Base-by-base conservation (phyloP, 257 asterid genomes). In the Agastache rugosa region DNA sequence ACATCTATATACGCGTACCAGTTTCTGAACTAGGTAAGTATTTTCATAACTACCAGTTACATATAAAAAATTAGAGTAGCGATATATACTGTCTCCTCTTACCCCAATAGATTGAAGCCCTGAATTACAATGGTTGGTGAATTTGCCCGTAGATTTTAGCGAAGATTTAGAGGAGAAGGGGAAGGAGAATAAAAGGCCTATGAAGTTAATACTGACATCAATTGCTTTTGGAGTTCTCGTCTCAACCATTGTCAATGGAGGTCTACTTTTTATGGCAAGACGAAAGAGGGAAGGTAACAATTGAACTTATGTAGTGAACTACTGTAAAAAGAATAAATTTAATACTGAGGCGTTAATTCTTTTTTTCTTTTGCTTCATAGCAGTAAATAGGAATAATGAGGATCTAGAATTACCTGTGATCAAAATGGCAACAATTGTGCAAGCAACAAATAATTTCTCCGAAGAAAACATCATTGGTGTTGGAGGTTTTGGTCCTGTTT, bases 401-500 rank as follows among this genome's bases (percentile, higher is more conserved):
- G 81, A 74, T 67, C 41, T 73, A 9, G 86, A 85, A 23, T 72
- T 85, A 37, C 83, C 83, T 54, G 44, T 67, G 11, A 75, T 78
- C 54, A 27, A 76, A 34, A 23, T 80, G 75, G 83, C 65, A 5
- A 73, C 73, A 22, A 37, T 85, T 55, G 16, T 56, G 56, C 67
- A 48, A n/a, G 90, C 87, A 1, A 81, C 86, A 11, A 74, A 75
- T 17, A 75, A 75, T 72, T 85, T 85, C 69, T 81, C 84, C 20
- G 19, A 11, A 12, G 72, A 77, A 48, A 85, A 85, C 37, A 56
- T 17, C 8, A 50, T 78, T 37, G 82, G 82, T 6, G 67, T 59
- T 27, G 82, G 82, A 29, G 78, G 87, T 20, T 85, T 81, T 39
- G 87, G 90, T 22, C 80, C 84, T 22, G 86, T 85, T 35, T 84